phyloP scores from a whole-genome alignment of 768 basidiomycete genomes.

The Russula griseocarnosa region DNA sequence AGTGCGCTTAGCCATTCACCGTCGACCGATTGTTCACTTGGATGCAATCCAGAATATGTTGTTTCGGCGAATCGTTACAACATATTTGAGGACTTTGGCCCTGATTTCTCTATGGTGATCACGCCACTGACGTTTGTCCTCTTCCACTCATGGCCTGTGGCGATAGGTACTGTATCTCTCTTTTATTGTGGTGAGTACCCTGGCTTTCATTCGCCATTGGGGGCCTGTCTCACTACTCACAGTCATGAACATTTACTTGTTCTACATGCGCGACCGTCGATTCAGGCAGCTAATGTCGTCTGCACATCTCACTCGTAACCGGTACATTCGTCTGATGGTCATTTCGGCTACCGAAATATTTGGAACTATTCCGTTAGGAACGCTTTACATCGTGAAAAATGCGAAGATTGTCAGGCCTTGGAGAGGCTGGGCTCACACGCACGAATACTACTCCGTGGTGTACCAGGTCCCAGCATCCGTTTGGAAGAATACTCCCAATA shows the following conservation, averaged over 20 bases:
- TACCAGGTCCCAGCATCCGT: conserved; percentile 35
- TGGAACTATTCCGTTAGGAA: neutral
- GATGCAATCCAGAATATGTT: neutral
- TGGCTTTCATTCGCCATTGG: neutral
- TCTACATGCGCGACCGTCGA: conserved; percentile 31
- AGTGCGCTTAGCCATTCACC: neutral
- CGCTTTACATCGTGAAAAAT: neutral
- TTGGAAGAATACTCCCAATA: conserved; percentile 36
- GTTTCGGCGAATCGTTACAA: neutral
- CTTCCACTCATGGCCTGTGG: conserved; percentile 31
- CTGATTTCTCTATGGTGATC: conserved; percentile 37
- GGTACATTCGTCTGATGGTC: neutral
- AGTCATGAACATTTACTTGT: conserved; percentile 32
- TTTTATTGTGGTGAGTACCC: conserved; percentile 38
- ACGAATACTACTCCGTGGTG: conserved; percentile 44
- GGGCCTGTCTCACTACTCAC: neutral
- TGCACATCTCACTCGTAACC: conserved; percentile 35
- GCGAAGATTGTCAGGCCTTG: conserved; percentile 29
- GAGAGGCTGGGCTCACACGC: conserved; percentile 48
- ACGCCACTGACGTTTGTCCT: conserved; percentile 35
- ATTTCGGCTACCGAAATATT: neutral
- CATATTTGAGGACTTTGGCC: conserved; percentile 43
- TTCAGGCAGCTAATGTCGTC: conserved; percentile 29
- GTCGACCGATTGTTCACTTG: neutral
- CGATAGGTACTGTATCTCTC: conserved; percentile 32